These are phyloP conservation scores for Entomortierella lignicola DNA, from an alignment of 192 early-diverging fungal species.

Conservation along the genomic window DNA sequence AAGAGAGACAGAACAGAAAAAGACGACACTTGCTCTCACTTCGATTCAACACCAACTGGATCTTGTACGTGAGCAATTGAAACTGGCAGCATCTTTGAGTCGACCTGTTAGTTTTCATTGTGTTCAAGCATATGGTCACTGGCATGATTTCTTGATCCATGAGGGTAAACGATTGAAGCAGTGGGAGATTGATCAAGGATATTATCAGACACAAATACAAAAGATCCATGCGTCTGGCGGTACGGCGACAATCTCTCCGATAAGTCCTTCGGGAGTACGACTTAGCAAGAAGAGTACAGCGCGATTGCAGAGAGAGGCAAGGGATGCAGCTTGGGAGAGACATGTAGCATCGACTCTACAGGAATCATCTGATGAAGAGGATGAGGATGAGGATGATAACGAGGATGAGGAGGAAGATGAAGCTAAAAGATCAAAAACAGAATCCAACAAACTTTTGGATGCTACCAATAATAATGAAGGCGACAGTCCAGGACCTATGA, in stretches of 20 bases:
- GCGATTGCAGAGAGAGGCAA: constrained; percentile 27
- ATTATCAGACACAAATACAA: constrained; percentile 18
- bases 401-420: constrained; percentile 25
- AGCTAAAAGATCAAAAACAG: not conserved
- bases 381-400: constrained; percentile 49
- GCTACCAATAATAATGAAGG: too few relatives aligned
- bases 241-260: not conserved
- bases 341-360: constrained; percentile 50
- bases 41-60: constrained; percentile 60
- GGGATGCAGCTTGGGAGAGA: constrained; percentile 44
- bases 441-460: too few relatives aligned
- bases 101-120: constrained; percentile 80
- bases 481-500: too few relatives aligned
- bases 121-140: constrained; percentile 78
- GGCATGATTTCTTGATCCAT: constrained; percentile 60
- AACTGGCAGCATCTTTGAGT: constrained; percentile 72
- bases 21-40: constrained; percentile 57
- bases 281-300: constrained; percentile 27
- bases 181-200: constrained; percentile 22
- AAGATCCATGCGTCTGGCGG: constrained; percentile 27
- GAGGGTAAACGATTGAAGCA: constrained; percentile 45
- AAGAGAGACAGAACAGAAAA: constrained; percentile 14
- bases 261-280: constrained; percentile 11
- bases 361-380: constrained; percentile 49
- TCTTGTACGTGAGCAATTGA: constrained; percentile 74